A percentile compares a stretch with the other conserved stretches of the same genome.
These are phyloP conservation scores for Crassisporium funariophilum DNA, from an alignment of 768 basidiomycete genomes.

Conservation along the genomic window DNA sequence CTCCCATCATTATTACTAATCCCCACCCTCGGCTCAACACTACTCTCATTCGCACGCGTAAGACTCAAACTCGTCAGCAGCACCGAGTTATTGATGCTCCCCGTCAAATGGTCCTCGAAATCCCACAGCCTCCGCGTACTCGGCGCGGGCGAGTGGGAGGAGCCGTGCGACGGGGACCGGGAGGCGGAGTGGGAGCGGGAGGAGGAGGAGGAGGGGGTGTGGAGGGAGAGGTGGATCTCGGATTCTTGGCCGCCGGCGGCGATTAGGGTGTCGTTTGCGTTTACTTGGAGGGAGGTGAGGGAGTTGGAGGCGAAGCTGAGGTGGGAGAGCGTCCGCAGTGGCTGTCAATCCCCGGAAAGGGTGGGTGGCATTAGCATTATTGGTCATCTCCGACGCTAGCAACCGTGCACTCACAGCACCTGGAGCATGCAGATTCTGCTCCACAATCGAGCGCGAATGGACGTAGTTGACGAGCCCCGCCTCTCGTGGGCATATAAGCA, in stretches of 20 bases:
- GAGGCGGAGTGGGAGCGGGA: constrained; percentile 62
- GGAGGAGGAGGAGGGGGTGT: constrained; percentile 35
- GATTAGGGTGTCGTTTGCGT: constrained; percentile 58
- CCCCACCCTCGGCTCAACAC: constrained; percentile 72
- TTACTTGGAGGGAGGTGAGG: constrained; percentile 56
- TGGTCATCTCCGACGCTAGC: constrained; percentile 3
- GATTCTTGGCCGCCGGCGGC: constrained; percentile 77
- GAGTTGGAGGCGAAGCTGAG: constrained; percentile 66
- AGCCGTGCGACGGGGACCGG: constrained; percentile 53
- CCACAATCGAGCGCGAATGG: constrained; percentile 49
- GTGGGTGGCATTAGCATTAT: too few relatives aligned
- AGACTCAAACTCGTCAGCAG: constrained; percentile 64
- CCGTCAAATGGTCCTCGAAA: constrained; percentile 51
- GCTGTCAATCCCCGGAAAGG: constrained; percentile 26
- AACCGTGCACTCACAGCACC: constrained; percentile 21
- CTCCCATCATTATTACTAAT: constrained; percentile 87
- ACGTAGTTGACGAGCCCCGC: constrained; percentile 66
- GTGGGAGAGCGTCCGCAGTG: constrained; percentile 50
- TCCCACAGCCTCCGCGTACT: constrained; percentile 51
- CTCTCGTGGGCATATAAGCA: constrained; percentile 73
- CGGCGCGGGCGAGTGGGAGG: constrained; percentile 27
- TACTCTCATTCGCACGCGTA: constrained; percentile 60
- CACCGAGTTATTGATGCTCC: constrained; percentile 85
- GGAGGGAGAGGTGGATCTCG: constrained; percentile 64
- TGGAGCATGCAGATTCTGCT: constrained; percentile 50